A percentile compares a stretch with the other conserved stretches of the same genome.
These are phyloP conservation scores for Microsporum canis DNA, from an alignment of 2,329 filamentous ascomycete species.

Conservation along the genomic window DNA sequence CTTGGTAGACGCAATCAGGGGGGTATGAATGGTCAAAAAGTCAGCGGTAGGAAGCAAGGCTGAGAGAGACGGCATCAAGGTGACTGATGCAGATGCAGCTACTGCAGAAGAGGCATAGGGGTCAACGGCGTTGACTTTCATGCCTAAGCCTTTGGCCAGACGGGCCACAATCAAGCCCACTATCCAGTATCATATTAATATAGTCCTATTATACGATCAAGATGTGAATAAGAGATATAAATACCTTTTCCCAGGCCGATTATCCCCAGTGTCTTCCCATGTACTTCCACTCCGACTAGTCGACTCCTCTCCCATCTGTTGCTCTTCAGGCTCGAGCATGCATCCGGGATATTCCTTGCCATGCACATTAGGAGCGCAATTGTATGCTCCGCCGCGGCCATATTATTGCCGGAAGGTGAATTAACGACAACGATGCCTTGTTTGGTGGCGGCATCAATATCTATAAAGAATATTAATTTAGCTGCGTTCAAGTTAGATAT, in stretches of 20 bases:
- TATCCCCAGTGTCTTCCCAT: constrained; percentile 63
- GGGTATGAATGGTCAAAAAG: constrained; percentile 72
- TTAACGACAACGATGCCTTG: constrained; percentile 72
- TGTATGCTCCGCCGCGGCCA: constrained; percentile 68
- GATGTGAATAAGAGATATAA: not conserved
- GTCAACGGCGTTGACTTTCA: constrained; percentile 64
- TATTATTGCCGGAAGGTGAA: constrained; percentile 66
- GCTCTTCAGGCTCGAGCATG: constrained; percentile 56
- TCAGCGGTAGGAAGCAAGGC: constrained; percentile 57
- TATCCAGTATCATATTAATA: constrained; percentile 17
- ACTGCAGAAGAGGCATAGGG: constrained; percentile 67
- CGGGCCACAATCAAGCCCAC: constrained; percentile 68
- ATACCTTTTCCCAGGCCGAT: constrained; percentile 67
- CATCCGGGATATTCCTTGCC: constrained; percentile 61
- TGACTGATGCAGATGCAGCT: constrained; percentile 56
- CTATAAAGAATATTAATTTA: constrained; percentile 16
- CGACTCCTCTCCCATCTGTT: constrained; percentile 65
- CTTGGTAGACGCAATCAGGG: constrained; percentile 63
- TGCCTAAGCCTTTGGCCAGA: constrained; percentile 66
- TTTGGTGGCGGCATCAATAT: constrained; percentile 60
- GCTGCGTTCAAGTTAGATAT: not conserved
- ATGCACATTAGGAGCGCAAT: constrained; percentile 62
- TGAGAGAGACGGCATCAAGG: constrained; percentile 46
- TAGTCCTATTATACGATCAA: not conserved
- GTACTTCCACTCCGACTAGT: constrained; percentile 66